Conservation (phyloP, 2,329 filamentous ascomycete genomes). For the Penicillium sclerotiorum region DNA sequence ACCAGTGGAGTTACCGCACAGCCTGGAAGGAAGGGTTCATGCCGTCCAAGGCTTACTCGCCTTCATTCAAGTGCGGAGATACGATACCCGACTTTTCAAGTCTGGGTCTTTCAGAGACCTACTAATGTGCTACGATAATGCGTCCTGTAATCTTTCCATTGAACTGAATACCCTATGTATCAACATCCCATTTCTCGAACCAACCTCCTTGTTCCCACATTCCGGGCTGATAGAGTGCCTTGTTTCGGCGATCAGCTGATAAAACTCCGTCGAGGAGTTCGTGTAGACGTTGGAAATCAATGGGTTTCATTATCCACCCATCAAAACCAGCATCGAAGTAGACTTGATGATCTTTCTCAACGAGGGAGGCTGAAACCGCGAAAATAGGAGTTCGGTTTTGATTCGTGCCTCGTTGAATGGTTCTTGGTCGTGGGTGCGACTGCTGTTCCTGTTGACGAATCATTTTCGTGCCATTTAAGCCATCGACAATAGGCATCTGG, state of each 20-base stretch:
- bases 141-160: no score
- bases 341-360: slow-evolving; percentile 66
- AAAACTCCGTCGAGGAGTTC: slow-evolving; percentile 70
- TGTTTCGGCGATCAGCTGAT: slow-evolving; percentile 58
- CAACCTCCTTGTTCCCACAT: slow-evolving; percentile 86
- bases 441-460: slow-evolving; percentile 69
- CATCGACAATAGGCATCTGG: slow-evolving; percentile 91
- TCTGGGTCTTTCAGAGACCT: slow-evolving; percentile 48
- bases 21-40: slow-evolving; percentile 76
- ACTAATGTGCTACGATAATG: slow-evolving; percentile 30
- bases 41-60: slow-evolving; percentile 71
- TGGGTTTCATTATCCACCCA: slow-evolving; percentile 88
- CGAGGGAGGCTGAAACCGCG: slow-evolving; percentile 79
- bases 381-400: slow-evolving; percentile 70
- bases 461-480: slow-evolving; percentile 77
- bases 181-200: slow-evolving; percentile 56
- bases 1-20: slow-evolving; percentile 75
- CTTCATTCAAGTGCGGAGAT: slow-evolving; percentile 68
- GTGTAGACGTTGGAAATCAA: slow-evolving; percentile 75
- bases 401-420: neutral
- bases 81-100: slow-evolving; percentile 48
- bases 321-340: slow-evolving; percentile 83
- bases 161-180: neutral
- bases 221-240: slow-evolving; percentile 70
- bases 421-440: slow-evolving; percentile 44